These are phyloP conservation scores for Sutorius eximius DNA, from an alignment of 1,284 basidiomycete species.

Conservation along the genomic window DNA sequence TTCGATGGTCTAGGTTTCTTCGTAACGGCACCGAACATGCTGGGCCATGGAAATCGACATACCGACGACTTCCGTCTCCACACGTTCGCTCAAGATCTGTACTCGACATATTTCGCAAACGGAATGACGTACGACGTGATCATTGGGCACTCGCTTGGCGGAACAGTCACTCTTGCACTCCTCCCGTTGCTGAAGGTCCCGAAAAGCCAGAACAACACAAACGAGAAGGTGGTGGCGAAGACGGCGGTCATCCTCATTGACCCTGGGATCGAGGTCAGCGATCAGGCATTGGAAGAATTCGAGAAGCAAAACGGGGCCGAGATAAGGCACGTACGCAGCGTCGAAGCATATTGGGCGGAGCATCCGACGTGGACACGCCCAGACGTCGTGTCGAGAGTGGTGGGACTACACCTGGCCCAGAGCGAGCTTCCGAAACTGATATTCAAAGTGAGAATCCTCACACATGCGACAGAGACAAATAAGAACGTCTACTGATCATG, in stretches of 20 bases:
- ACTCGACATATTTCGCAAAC: slow-evolving; percentile 16
- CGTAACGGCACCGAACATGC: too few relatives aligned
- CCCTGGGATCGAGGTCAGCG: slow-evolving; percentile 10
- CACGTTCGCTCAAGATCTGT: slow-evolving; percentile 17
- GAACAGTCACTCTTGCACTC: slow-evolving; percentile 13
- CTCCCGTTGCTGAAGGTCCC: slow-evolving; percentile 7
- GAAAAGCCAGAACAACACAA: background rate
- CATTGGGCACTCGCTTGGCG: slow-evolving; percentile 26
- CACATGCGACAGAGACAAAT: too few relatives aligned
- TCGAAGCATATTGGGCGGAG: slow-evolving; percentile 5
- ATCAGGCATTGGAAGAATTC: background rate
- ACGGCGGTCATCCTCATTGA: slow-evolving; percentile 21
- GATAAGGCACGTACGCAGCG: slow-evolving; percentile 6
- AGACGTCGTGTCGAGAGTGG: slow-evolving; percentile 14
- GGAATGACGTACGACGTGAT: slow-evolving; percentile 20
- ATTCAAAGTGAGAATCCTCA: slow-evolving; percentile 11
- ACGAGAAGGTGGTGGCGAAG: background rate
- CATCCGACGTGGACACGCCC: slow-evolving; percentile 19
- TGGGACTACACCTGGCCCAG: slow-evolving; percentile 14
- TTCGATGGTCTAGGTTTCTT: too few relatives aligned
- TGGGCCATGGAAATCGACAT: too few relatives aligned
- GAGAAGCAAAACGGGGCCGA: background rate
- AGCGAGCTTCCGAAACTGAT: slow-evolving; percentile 7
- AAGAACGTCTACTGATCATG: background rate
- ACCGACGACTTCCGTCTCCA: slow-evolving; percentile 9